Base-by-base conservation (phyloP, 495 filamentous ascomycete genomes). In the Hypoxylon lienhwacheense region DNA sequence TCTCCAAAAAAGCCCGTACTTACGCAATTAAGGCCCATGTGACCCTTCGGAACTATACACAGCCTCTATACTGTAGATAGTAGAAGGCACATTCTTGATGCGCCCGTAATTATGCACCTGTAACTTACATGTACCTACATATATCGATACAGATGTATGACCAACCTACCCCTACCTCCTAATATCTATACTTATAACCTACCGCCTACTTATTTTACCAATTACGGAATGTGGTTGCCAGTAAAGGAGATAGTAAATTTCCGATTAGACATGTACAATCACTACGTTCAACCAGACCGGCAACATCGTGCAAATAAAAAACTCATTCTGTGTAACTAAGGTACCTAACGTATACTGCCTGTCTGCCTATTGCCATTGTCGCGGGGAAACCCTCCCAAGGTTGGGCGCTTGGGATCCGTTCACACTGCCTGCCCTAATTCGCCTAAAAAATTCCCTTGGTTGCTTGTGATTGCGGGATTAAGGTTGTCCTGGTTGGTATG, bases 321-420 rank as follows among this genome's bases (percentile, higher is more conserved):
- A 59, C 53, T 33, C 57, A 61, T 65, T 55, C 49, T 55, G 53
- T 65, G 40, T 63, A 63, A 63, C 55, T 67, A n/a, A n/a, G n/a
- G n/a, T n/a, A 67, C 62, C 55, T 67, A 67, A 47, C 62, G 55
- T 65, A 59, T 67, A 65, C 58, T 59, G 47, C 39, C 58, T 59
- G 47, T 41, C 37, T 66, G 48, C 42, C 44, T 65, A 29, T 43
- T 61, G 40, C 44, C 53, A 48, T 56, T 47, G 49, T 55, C 54
- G 34, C 35, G 55, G 21, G 36, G 28, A 44, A 31, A 32, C 42
- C 41, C 44, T 35, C 41, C 32, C n/a, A 19, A 59, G 26, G 10
- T 41, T 33, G 39, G 39, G 15, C 22, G 44, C 43, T 29, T 47
- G 25, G 24, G 24, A 24, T 19, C 16, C 20, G 26, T 11, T 28